Evolutionary conservation across 2,329 filamentous ascomycete species (phyloP).

Genomic region (Saccharata proteae): DNA sequence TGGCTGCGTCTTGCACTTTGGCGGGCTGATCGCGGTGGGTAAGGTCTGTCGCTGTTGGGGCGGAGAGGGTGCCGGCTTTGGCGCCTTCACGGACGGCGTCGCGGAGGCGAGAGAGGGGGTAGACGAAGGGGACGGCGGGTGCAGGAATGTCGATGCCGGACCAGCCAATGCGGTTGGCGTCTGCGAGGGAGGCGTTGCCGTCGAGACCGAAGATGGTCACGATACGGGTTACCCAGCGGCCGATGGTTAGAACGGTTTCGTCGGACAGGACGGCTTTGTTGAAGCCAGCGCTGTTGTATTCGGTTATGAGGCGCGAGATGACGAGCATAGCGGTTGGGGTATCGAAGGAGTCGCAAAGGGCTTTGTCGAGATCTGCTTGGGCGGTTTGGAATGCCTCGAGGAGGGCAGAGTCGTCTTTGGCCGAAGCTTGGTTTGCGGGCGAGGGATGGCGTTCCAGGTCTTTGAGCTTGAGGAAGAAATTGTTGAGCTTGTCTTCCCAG

Average conservation of each 20-base stretch:
- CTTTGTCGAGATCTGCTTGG: conserved; percentile 47
- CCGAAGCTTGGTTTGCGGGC: conserved; percentile 15
- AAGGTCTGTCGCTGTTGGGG: conserved; percentile 10
- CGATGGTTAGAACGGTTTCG: conserved; percentile 42
- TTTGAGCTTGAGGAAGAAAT: conserved; percentile 50
- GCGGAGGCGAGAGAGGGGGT: conserved; percentile 44
- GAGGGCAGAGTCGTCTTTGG: conserved; percentile 31
- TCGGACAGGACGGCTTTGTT: conserved; percentile 30
- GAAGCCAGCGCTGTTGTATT: conserved; percentile 50
- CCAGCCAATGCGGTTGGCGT: conserved; percentile 45
- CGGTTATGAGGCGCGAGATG: conserved; percentile 66
- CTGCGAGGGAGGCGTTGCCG: conserved; percentile 34
- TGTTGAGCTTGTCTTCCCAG: conserved; percentile 72
- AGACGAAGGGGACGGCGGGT: conserved; percentile 47
- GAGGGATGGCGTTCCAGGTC: conserved; percentile 32
- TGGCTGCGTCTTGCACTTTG: conserved; percentile 17
- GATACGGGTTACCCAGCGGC: conserved; percentile 71
- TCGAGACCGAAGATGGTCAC: conserved; percentile 78
- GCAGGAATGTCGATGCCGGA: conserved; percentile 51
- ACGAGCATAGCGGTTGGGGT: conserved; percentile 66
- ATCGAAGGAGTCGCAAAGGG: conserved; percentile 76
- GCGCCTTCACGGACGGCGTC: conserved; percentile 47
- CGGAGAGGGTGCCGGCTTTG: conserved; percentile 29
- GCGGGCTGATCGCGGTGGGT: conserved; percentile 17
- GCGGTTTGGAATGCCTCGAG: conserved; percentile 39